Evolutionary conservation across 805 yeast species (phyloP), one percentile per base, ranked within the genome.

Genomic region (Suhomyces kilbournensis): DNA sequence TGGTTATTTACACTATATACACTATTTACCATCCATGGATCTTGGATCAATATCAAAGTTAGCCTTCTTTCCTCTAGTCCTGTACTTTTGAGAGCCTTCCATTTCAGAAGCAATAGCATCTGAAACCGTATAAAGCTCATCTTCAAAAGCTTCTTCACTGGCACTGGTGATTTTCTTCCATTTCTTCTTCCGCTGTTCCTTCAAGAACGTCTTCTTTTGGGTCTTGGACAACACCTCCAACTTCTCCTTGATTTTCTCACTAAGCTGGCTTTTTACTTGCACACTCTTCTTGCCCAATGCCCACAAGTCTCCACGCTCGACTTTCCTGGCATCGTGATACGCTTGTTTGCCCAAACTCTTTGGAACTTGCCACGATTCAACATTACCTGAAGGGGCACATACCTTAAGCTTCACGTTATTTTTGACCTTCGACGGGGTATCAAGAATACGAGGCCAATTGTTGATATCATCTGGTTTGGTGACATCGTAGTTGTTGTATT

Each of bases 271-370:
- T 58, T 68, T 70, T 7, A 69, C 71, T 12, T 60, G 60, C 2
- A 64, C 68, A 30, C 68, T 62, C 61, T 75, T 75, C 58, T 67
- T 67, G 8, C 68, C 75, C 50, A 66, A 62, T 1, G 88, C 85
- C 99, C 98, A 94, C 49, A 85, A 69, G 65, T 94, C 99, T 20
- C 97, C 97, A 63, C 81, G 80, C n/a, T 68, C 69, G 0, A 90
- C 82, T 66, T 94, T 93, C 51, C 97, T 78, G 0, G 97, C 97
- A 72, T 94, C 98, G 63, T 89, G 96, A 60, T 90, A 94, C 2
- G 76, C 82, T 55, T 82, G 86, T 55, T 83, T 82, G 5, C 90
- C 88, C 50, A 81, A 76, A 17, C 96, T 84, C 65, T 85, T 88
- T 0, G 97, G 86, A 2, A 94, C 80, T 14, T 85, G 85, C 97